These are phyloP conservation scores for Mollisiaceae sp. DNA, from an alignment of 2,329 filamentous ascomycete genomes.

Conservation along the genomic window DNA sequence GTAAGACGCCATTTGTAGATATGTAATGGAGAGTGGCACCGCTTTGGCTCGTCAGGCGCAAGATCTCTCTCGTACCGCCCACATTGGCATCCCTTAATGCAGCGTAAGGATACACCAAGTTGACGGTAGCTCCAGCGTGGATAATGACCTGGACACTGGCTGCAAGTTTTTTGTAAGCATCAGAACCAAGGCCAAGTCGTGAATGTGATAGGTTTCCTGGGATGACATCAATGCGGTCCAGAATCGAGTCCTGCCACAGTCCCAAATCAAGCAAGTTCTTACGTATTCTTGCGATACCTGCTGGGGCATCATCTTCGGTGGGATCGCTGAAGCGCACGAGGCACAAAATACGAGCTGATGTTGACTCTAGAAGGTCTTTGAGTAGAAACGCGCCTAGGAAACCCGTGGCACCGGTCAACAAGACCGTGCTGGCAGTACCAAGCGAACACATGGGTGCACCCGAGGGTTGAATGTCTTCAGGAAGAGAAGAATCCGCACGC, in stretches of 20 bases:
- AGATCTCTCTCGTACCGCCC: constrained; percentile 76
- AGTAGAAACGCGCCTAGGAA: constrained; percentile 85
- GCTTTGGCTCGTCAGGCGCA: constrained; percentile 70
- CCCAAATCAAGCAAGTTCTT: constrained; percentile 79
- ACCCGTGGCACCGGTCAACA: constrained; percentile 87
- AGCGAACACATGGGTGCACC: constrained; percentile 47
- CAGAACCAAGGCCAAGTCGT: constrained; percentile 69
- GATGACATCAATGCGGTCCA: constrained; percentile 78
- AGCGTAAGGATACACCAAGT: constrained; percentile 82
- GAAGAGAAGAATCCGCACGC: constrained; percentile 68
- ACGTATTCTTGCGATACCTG: constrained; percentile 73
- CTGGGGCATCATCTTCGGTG: constrained; percentile 64
- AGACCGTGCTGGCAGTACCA: constrained; percentile 59
- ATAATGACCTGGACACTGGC: constrained; percentile 73
- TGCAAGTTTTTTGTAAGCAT: constrained; percentile 69
- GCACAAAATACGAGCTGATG: constrained; percentile 60
- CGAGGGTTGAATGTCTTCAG: constrained; percentile 68
- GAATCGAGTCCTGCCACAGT: constrained; percentile 76
- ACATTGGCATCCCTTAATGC: constrained; percentile 77
- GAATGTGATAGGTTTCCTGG: constrained; percentile 74
- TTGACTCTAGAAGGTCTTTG: constrained; percentile 70
- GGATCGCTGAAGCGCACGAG: constrained; percentile 79
- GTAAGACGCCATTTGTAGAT: constrained; percentile 80
- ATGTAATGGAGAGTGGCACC: constrained; percentile 79
- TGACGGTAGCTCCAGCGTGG: constrained; percentile 79